These are phyloP conservation scores for Schizosaccharomyces cryophilus DNA, from an alignment of 805 yeast genomes.

Conservation along the genomic window DNA sequence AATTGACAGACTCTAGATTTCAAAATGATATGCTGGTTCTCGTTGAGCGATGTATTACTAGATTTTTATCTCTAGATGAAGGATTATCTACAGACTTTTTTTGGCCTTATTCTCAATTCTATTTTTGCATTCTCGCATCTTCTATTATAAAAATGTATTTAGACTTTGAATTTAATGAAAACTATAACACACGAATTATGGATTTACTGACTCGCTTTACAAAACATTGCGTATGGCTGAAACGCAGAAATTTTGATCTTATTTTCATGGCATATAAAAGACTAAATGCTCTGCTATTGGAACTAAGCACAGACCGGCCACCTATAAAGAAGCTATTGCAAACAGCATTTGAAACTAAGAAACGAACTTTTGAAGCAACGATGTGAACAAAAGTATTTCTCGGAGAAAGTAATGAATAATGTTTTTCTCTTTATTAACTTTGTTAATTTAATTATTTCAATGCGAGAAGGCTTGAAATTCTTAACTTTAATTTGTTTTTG, in stretches of 20 bases:
- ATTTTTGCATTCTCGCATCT: background rate
- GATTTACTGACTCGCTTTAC: background rate
- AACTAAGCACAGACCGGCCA: background rate
- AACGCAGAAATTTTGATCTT: background rate
- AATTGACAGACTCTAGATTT: background rate
- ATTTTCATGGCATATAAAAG: background rate
- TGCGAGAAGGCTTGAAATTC: no score
- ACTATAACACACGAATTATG: background rate
- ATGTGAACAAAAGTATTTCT: background rate
- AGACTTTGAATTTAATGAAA: background rate
- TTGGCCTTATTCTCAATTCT: background rate
- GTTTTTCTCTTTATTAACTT: no score
- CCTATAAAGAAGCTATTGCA: background rate
- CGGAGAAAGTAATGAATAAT: no score
- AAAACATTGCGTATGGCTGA: background rate
- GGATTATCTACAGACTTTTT: background rate
- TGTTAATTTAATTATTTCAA: no score
- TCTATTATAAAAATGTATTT: background rate
- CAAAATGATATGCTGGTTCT: background rate
- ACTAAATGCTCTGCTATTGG: background rate
- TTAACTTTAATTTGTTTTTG: no score
- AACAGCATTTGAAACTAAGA: background rate
- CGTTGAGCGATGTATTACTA: background rate
- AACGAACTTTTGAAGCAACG: background rate
- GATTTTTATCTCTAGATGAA: background rate